Base-by-base conservation (phyloP, 2,329 filamentous ascomycete species). In the Graphilbum fragrans region DNA sequence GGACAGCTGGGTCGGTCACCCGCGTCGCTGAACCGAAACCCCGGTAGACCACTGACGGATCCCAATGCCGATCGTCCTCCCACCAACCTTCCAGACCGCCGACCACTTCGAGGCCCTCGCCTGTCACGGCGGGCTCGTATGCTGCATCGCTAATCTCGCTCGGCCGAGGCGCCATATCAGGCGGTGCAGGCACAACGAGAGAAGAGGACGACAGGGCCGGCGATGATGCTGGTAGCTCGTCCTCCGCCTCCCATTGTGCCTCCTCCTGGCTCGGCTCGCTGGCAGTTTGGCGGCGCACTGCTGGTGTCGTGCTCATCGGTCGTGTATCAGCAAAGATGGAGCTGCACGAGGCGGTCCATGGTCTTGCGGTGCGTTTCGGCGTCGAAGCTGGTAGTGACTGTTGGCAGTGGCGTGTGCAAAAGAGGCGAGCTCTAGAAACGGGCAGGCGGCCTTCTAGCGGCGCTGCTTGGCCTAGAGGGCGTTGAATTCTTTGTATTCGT, bases 31-130 rank as follows among this genome's bases (percentile, higher is more conserved):
- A 57, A 38, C 56, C 59, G 48, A 75, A 77, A 2, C 63, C 60
- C 16, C 51, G 52, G 46, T 70, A 67, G 38, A 61, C 51, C 50
- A 63, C 66, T 44, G 64, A 62, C 31, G 58, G 43, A 37, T 60
- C 60, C 70, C 73, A 77, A 51, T 74, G 63, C n/a, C 61, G 60
- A n/a, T 59, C 57, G 39, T 61, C 54, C 8, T 74, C 63, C 72
- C 72, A 78, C 72, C 72, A 78, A 21, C 56, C 57, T 27, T 57
- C 57, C 31, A 74, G 45, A 1, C 65, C 60, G 33, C 64, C 65
- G 12, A 74, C 63, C 38, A 65, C 58, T 45, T 69, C 64, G 3
- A 77, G 59, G 0, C 59, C 68, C 0, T 63, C 59, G 8, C 61
- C 60, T 4, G 56, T 57, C 14, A 57, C 56, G 16, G 73, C 74